Base-by-base conservation (phyloP, 345 rosid genomes). In the Eutrema japonicum region DNA sequence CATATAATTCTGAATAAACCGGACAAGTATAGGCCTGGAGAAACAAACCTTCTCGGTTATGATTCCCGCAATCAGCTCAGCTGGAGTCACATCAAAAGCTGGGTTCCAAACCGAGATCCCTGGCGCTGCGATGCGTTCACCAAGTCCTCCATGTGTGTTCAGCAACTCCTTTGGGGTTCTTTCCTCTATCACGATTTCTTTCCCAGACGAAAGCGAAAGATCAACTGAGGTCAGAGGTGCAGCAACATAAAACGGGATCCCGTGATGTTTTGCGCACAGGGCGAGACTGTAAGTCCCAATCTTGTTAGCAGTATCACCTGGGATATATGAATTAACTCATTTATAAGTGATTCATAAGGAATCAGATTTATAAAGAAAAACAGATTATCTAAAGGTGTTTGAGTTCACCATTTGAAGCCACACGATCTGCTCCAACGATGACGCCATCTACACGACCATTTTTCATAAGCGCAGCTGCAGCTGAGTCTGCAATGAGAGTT, bases 261-360 rank as follows among this genome's bases (percentile, higher is more conserved):
- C 47, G 53, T 94, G 96, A 78, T 85, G 81, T 75, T 47, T 83
- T 16, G 98, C 96, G 69, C 92, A 85, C 41, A 94, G 42, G 58
- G 97, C 96, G 8, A 94, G 95, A 85, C 88, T 88, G 86, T 91
- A 94, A 53, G 98, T 94, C 77, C 98, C 98, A 29, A 94, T 91
- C 86, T 94, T 91, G 84, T 94, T 91, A 48, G 96, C 98, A n/a
- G 96, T 91, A 58, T 91, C 97, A 26, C 98, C 98, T 93, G 81
- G 10, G 65, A 54, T 51, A 50, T 50, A 8, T 35, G 10, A 46
- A 57, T 59, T 18, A 60, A 27, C 43, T 27, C 33, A 66, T 55
- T 65, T 53, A 22, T 10, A 53, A 42, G 30, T 33, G 33, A 27
- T 49, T 66, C 48, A 38, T 13, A 35, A 35, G 30, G 56, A 54